Conservation (phyloP, 169 alveolate species). For the Cryptosporidium ubiquitum region DNA sequence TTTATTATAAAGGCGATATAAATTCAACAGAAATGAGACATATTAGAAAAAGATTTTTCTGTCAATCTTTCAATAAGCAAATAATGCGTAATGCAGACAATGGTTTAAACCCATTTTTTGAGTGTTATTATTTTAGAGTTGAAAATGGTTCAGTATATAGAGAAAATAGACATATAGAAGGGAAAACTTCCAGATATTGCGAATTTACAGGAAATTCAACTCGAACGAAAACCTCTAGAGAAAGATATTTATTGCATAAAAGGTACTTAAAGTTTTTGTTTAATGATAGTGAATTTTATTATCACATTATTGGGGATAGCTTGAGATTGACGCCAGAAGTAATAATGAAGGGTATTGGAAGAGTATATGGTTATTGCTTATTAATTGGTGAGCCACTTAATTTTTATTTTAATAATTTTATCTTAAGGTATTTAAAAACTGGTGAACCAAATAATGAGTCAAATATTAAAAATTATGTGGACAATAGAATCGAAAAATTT, state of each 20-base stretch:
- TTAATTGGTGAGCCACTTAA: constrained; percentile 51
- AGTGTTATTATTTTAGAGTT: not conserved
- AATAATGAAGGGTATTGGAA: constrained; percentile 41
- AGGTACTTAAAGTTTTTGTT: constrained; percentile 15
- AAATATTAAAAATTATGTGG: constrained; percentile 7
- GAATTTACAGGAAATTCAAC: constrained; percentile 24
- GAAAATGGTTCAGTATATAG: not conserved
- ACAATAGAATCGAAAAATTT: not conserved
- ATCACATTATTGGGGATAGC: not conserved
- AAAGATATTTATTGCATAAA: not conserved
- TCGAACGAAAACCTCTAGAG: not conserved
- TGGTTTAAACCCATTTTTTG: constrained; percentile 39
- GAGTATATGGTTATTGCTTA: constrained; percentile 60
- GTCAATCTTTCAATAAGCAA: constrained; percentile 24
- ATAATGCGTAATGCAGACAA: not conserved
- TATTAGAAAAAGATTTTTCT: constrained; percentile 41
- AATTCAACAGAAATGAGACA: constrained; percentile 8
- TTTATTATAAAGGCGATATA: constrained; percentile 14
- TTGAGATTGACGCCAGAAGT: constrained; percentile 10
- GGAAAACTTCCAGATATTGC: constrained; percentile 24
- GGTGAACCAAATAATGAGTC: constrained; percentile 11
- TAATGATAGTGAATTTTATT: not conserved
- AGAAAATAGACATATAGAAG: constrained; percentile 19
- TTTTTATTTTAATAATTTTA: constrained; percentile 17
- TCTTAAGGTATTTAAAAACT: constrained; percentile 12